phyloP scores from a whole-genome alignment of 495 filamentous ascomycete genomes.

The Aspergillus coremiiformis region DNA sequence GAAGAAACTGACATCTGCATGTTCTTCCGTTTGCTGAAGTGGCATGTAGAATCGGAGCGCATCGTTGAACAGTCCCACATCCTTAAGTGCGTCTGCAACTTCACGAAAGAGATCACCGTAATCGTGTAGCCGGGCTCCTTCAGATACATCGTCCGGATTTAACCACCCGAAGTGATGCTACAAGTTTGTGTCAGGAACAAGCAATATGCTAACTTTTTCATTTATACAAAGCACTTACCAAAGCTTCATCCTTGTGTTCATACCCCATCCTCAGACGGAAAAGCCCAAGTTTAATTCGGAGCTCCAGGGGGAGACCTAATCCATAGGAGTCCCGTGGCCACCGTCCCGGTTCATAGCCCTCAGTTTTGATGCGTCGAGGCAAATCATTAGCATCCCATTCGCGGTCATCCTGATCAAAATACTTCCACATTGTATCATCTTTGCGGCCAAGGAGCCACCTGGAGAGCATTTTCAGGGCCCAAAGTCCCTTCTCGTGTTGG shows the following conservation, averaged over 20 bases:
- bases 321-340: constrained; percentile 61
- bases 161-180: constrained; percentile 59
- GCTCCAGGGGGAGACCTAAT: constrained; percentile 66
- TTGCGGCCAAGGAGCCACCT: constrained; percentile 77
- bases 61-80: constrained; percentile 46
- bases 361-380: constrained; percentile 52
- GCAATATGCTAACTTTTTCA: background rate
- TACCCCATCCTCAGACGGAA: constrained; percentile 63
- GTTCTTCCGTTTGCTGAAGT: constrained; percentile 50
- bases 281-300: constrained; percentile 79
- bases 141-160: constrained; percentile 46
- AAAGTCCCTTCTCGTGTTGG: constrained; percentile 56
- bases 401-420: constrained; percentile 68
- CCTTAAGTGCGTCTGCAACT: constrained; percentile 59
- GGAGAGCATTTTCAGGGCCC: constrained; percentile 58
- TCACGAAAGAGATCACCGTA: constrained; percentile 73
- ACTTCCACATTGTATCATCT: constrained; percentile 73
- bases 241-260: constrained; percentile 61
- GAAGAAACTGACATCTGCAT: constrained; percentile 54
- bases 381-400: constrained; percentile 80
- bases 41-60: constrained; percentile 71
- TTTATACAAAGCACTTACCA: constrained; percentile 43
- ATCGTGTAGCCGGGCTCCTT: constrained; percentile 46
- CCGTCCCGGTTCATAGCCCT: constrained; percentile 46
- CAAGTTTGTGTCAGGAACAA: constrained; percentile 7